These are phyloP conservation scores for Fraxinus sp. DNA, from an alignment of 305 asterid genomes.

Conservation along the genomic window DNA sequence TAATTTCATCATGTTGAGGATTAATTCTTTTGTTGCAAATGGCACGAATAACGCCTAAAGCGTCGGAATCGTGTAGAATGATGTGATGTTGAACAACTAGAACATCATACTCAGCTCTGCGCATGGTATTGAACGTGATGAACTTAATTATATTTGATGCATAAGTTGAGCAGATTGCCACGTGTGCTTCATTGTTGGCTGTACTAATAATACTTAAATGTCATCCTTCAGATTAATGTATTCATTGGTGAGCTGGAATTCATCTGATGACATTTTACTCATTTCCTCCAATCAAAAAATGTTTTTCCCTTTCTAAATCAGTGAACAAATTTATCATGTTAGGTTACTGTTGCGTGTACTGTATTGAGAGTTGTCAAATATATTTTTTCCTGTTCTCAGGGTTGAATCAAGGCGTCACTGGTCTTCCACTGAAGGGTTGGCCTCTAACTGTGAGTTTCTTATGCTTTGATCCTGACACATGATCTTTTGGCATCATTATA, in stretches of 20 bases:
- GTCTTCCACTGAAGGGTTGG: constrained; percentile 98
- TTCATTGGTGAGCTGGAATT: not conserved
- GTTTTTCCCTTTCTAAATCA: constrained; percentile 2
- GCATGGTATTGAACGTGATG: not conserved
- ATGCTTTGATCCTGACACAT: constrained; percentile 16
- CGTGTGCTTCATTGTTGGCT: not conserved
- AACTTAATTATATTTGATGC: not conserved
- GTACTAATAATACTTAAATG: not conserved
- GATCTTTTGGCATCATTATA: constrained; percentile 15
- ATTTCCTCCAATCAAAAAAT: not conserved
- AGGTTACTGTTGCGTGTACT: not conserved
- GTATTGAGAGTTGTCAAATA: constrained; percentile 5
- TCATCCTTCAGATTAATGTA: not conserved
- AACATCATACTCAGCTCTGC: not conserved
- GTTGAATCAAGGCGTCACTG: constrained; percentile 82
- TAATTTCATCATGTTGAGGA: not conserved
- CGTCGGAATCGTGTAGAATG: not conserved
- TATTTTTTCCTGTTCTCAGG: constrained; percentile 43
- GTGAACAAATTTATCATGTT: not conserved
- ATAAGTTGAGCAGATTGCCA: not conserved
- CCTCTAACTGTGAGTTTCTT: constrained; percentile 83
- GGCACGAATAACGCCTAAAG: not conserved
- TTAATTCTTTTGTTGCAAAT: not conserved
- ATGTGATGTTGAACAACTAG: not conserved
- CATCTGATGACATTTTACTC: not conserved